Conservation (phyloP, 2,329 filamentous ascomycete genomes). For the Fusarium scirpi region DNA sequence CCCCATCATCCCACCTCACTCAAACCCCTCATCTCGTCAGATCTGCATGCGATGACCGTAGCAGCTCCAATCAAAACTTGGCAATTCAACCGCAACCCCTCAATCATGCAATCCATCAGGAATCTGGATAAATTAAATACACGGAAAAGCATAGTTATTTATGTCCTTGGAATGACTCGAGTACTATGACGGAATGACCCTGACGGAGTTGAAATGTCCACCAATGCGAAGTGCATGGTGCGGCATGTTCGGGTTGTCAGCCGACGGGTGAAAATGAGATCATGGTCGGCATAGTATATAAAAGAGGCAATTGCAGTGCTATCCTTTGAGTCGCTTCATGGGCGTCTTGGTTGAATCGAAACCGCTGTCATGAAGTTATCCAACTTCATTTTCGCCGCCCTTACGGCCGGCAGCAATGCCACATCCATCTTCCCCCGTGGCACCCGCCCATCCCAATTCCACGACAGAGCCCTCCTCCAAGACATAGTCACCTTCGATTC, state of each 20-base stretch:
- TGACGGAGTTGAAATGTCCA: slow-evolving; percentile 23
- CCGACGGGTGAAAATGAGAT: slow-evolving; percentile 3
- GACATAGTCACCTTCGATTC: slow-evolving; percentile 76
- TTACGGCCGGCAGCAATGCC: slow-evolving; percentile 18
- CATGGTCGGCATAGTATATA: not conserved
- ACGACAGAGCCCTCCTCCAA: slow-evolving; percentile 48
- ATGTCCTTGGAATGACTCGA: not conserved
- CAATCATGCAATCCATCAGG: slow-evolving; percentile 8
- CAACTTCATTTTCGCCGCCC: slow-evolving; percentile 1
- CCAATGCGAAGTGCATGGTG: slow-evolving; percentile 26
- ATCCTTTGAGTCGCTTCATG: too few species aligned
- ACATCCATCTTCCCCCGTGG: slow-evolving; percentile 31
- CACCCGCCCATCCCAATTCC: slow-evolving; percentile 35
- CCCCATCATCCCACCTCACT: not conserved
- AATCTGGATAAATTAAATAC: slow-evolving; percentile 34
- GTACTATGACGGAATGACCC: slow-evolving; percentile 5
- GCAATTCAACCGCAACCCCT: slow-evolving; percentile 18
- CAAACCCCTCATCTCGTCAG: slow-evolving; percentile 19
- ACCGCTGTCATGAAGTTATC: slow-evolving; percentile 32
- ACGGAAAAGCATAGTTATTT: too few species aligned
- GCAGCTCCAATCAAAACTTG: slow-evolving; percentile 23
- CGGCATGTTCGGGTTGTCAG: slow-evolving; percentile 25
- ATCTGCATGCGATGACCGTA: not conserved
- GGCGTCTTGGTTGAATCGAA: rapidly evolving
- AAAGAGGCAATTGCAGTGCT: not conserved